Base-by-base conservation (phyloP, 257 asterid species). In the Eucommia ulmoides region DNA sequence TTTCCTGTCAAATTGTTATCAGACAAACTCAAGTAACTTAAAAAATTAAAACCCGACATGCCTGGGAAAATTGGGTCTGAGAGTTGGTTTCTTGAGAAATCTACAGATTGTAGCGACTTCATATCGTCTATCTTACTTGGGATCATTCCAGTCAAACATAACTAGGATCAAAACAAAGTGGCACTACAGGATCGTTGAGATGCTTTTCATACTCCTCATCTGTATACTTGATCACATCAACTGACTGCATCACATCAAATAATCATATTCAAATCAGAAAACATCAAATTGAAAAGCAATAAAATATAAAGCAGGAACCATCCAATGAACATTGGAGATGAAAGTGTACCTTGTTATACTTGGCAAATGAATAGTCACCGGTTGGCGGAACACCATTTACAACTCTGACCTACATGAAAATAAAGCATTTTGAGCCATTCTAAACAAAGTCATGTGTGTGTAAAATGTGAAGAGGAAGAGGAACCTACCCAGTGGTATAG, bases 281-380 rank as follows among this genome's bases (percentile, higher is more conserved):
- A 10, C 11, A 35, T 35, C 44, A 0, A 35, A 35, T 15, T 35
- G 44, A 6, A 35, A 15, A 35, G 11, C 44, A 35, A 35, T 35
- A 17, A 35, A 15, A 35, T 29, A 35, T 35, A 11, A 35, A 35
- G n/a, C 14, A 35, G 44, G 16, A 35, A 4, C 44, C 11, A 35
- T 26, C 49, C 22, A 19, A 41, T 16, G 24, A 20, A n/a, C 35
- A 38, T 1, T 21, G 24, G 15, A 49, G 33, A 61, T 22, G 35
- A 22, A 55, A 25, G 29, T 63, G 55, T 69, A 81, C 96, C 84
- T 91, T 91, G 75, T 91, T 86, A 64, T 59, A 86, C 80, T 85
- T 91, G 29, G 98, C 94, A 66, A 91, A 91, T 7, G 94, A 83
- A 70, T 91, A 91, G 67, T 91, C 98, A 45, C 89, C 93, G 0